A percentile compares a stretch with the other conserved stretches of the same genome.
phyloP scores from a whole-genome alignment of 345 rosid species.

The Laguncularia racemosa region DNA sequence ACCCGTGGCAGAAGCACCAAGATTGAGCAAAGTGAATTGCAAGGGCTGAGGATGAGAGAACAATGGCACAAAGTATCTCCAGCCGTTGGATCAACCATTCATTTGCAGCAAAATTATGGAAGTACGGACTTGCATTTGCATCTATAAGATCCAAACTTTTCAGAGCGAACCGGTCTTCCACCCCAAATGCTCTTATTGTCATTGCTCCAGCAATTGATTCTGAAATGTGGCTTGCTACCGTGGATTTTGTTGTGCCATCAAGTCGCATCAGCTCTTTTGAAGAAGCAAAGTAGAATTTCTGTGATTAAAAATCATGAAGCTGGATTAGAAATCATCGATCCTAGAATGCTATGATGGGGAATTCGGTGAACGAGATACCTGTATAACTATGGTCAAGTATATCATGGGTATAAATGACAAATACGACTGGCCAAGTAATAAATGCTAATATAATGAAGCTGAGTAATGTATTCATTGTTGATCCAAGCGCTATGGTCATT shows the following conservation, averaged over 20 bases:
- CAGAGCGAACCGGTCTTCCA: constrained; percentile 46
- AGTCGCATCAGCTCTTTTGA: constrained; percentile 56
- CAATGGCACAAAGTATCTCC: constrained; percentile 40
- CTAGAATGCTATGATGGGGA: background rate
- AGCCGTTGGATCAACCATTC: constrained; percentile 61
- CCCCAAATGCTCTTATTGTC: constrained; percentile 53
- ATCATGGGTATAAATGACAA: constrained; percentile 40
- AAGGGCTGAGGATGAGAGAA: constrained; percentile 47
- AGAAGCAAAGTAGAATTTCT: constrained; percentile 50
- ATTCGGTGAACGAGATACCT: constrained; percentile 17
- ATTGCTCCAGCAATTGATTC: constrained; percentile 54
- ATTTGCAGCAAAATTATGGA: constrained; percentile 41
- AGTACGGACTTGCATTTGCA: constrained; percentile 44
- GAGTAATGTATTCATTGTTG: constrained; percentile 35
- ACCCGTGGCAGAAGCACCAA: constrained; percentile 54
- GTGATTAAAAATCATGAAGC: constrained; percentile 2
- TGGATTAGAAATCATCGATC: background rate
- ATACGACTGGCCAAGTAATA: constrained; percentile 45
- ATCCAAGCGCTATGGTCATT: constrained; percentile 17
- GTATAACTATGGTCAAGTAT: constrained; percentile 29
- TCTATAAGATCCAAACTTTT: constrained; percentile 39
- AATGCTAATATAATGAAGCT: constrained; percentile 23
- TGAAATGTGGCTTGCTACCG: constrained; percentile 42
- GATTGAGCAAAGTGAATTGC: constrained; percentile 42
- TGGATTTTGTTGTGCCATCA: constrained; percentile 53